These are phyloP conservation scores for Stachybotrys chlorohalonatus DNA, from an alignment of 2,329 filamentous ascomycete species.

Conservation along the genomic window DNA sequence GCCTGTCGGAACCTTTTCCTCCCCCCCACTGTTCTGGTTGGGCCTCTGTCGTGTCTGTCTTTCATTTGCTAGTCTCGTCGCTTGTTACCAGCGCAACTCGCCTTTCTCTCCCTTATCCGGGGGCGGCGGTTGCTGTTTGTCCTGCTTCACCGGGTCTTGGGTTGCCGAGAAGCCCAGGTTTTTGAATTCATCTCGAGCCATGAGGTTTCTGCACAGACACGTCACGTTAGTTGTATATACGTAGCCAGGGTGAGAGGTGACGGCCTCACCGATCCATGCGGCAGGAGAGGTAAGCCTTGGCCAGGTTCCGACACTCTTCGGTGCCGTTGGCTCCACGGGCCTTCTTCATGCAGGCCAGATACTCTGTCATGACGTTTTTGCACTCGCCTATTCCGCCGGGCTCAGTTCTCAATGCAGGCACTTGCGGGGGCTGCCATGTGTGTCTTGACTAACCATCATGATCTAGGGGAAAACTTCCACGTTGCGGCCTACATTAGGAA, in stretches of 20 bases:
- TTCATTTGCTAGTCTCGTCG: constrained; percentile 12
- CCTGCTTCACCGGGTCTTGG: constrained; percentile 10
- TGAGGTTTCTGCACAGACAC: constrained; percentile 61
- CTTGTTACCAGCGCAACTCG: constrained; percentile 24
- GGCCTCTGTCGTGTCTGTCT: constrained; percentile 15
- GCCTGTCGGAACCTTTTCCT: neutral
- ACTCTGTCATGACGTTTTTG: constrained; percentile 77
- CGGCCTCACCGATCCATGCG: constrained; percentile 79
- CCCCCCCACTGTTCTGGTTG: constrained; percentile 2
- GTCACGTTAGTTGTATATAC: neutral
- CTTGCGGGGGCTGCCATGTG: neutral
- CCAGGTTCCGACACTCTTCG: constrained; percentile 71
- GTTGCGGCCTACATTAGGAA: constrained; percentile 58
- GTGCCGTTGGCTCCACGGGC: constrained; percentile 72
- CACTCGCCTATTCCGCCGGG: constrained; percentile 63
- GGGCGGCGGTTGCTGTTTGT: constrained; percentile 14
- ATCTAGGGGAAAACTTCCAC: constrained; percentile 87
- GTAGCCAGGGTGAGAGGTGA: neutral
- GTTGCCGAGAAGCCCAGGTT: constrained; percentile 67
- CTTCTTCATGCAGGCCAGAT: constrained; percentile 80
- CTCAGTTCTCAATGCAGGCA: neutral
- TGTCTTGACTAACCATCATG: constrained; percentile 54
- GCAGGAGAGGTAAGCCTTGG: constrained; percentile 82
- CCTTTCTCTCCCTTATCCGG: constrained; percentile 26
- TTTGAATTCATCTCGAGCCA: constrained; percentile 91